A percentile compares a stretch with the other conserved stretches of the same genome.
Evolutionary conservation across 495 filamentous ascomycete genomes (phyloP).

Genomic region (Aspergillus bertholletiae): DNA sequence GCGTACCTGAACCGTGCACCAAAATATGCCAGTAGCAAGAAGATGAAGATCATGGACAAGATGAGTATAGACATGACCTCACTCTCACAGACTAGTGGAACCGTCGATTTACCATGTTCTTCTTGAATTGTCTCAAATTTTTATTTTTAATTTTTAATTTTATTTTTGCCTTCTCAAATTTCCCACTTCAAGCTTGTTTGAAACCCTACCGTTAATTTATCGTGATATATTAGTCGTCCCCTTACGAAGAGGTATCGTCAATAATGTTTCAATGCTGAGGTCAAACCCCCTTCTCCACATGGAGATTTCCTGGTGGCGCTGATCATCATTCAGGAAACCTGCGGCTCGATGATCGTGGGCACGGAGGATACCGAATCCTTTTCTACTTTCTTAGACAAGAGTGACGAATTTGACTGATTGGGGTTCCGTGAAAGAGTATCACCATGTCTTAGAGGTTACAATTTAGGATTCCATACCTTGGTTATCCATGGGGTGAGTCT

Average conservation of each 20-base stretch:
- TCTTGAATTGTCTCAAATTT: neutral
- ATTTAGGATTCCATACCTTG: too few relatives aligned
- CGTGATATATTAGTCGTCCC: neutral
- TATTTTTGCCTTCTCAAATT: neutral
- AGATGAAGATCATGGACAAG: conserved; percentile 1
- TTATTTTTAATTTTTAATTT: neutral
- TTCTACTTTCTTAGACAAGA: neutral
- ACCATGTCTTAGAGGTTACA: too few relatives aligned
- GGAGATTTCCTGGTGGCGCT: conserved; percentile 8
- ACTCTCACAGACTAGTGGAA: neutral
- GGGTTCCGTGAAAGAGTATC: too few relatives aligned
- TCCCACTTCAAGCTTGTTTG: neutral
- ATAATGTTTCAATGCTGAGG: conserved; percentile 16
- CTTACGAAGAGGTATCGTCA: neutral
- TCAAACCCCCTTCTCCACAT: conserved; percentile 13
- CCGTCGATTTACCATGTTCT: neutral
- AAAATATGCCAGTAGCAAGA: neutral
- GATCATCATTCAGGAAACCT: conserved; percentile 20
- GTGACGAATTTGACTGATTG: too few relatives aligned
- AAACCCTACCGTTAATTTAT: neutral
- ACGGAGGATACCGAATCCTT: neutral
- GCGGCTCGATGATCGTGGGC: conserved; percentile 9
- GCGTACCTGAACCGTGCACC: neutral
- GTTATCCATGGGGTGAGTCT: too few relatives aligned
- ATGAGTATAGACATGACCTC: neutral